Evolutionary conservation across 345 rosid species (phyloP), one percentile per base, ranked within the genome.

Genomic region (Hypericum perforatum): DNA sequence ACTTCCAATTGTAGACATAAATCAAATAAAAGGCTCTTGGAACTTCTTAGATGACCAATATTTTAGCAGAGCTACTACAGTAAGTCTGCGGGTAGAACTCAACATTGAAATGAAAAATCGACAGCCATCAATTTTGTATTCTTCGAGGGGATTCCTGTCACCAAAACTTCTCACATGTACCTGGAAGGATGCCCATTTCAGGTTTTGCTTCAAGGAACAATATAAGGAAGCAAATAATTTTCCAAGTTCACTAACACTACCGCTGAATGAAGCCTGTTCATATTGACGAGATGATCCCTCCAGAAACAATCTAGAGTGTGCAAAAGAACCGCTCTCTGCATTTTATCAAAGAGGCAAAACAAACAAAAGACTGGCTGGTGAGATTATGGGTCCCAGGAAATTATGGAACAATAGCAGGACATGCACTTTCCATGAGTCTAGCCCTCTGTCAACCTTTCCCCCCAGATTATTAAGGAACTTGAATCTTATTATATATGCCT

Each of bases 131-230:
- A 90, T 90, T 73, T 90, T 90, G 71, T 90, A 90, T 65, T 90
- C 97, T 77, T 90, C 97, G 5, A 86, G 97, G 68, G 97, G 97
- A 74, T 90, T 86, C 59, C 97, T 78, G 70, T 86, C 95, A 43
- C 94, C 97, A 60, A 90, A 90, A 71, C 97, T 84, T 78, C 97
- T 69, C 5, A 86, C 94, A 52, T 86, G 84, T 45, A 90, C 95
- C 97, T 90, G 70, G 58, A 16, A 71, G 43, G 57, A 16, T 39
- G 55, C 50, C 53, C 9, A 16, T 47, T 58, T 65, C 47, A 72
- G 62, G 46, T 61, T 52, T 38, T 53, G 50, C 62, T 53, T 14
- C 36, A 10, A 37, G 14, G 43, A 68, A 40, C 13, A 40, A 14
- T 7, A 50, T 0, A 41, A 54, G 57, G 9, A 45, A 44, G 32